Evolutionary conservation across 2,329 filamentous ascomycete genomes (phyloP).

Genomic region (Pseudonectria foliicola): DNA sequence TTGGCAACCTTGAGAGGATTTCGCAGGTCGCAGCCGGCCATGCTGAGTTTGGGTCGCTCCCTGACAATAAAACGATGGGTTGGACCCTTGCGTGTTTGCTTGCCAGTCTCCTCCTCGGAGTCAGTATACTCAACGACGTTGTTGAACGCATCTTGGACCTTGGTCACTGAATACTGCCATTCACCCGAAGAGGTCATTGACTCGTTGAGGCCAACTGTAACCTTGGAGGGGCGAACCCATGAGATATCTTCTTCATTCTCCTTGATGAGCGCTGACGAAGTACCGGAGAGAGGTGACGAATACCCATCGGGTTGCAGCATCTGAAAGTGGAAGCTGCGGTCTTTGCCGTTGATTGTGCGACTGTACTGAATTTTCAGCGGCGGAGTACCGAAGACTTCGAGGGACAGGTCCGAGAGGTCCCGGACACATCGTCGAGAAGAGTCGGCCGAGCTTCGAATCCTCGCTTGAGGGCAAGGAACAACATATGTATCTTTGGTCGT

Average conservation of each 20-base stretch:
- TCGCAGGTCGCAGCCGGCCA: conserved; percentile 70
- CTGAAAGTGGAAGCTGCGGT: conserved; percentile 83
- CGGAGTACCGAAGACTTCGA: conserved; percentile 82
- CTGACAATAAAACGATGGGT: conserved; percentile 78
- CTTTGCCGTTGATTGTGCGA: conserved; percentile 73
- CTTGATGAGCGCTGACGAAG: conserved; percentile 52
- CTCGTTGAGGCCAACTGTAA: conserved; percentile 83
- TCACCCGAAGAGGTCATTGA: conserved; percentile 70
- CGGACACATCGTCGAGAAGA: conserved; percentile 68
- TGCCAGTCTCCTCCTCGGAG: conserved; percentile 61
- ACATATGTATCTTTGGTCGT: conserved; percentile 72
- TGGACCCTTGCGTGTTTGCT: conserved; percentile 53
- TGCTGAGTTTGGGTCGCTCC: conserved; percentile 68
- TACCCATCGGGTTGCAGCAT: conserved; percentile 88
- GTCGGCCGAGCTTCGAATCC: conserved; percentile 54
- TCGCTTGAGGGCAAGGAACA: conserved; percentile 75
- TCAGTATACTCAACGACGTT: conserved; percentile 73
- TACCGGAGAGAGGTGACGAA: conserved; percentile 65
- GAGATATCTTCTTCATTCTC: conserved; percentile 60
- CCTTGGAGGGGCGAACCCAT: conserved; percentile 71
- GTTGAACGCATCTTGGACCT: conserved; percentile 84
- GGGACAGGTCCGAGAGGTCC: conserved; percentile 76
- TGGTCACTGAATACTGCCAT: conserved; percentile 87
- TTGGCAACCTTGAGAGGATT: conserved; percentile 78
- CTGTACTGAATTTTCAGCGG: conserved; percentile 92